Base-by-base conservation (phyloP, 148 eudicot species). In the Hydrangea macrophylla region DNA sequence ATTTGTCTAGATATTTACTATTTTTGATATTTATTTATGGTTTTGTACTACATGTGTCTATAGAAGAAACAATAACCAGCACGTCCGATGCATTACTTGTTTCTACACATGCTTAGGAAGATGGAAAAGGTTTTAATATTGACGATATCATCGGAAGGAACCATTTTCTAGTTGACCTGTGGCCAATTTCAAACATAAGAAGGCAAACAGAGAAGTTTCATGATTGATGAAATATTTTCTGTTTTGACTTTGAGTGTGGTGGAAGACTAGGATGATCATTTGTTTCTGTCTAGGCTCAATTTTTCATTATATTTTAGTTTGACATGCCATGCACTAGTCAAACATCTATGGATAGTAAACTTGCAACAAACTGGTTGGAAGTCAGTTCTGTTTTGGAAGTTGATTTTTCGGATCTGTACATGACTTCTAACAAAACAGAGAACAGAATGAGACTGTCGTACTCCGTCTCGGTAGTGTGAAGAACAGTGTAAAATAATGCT, bases 241-340 rank as follows among this genome's bases (percentile, higher is more conserved):
- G n/a, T n/a, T n/a, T n/a, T n/a, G n/a, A n/a, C n/a, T n/a, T n/a
- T n/a, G n/a, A n/a, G n/a, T n/a, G n/a, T n/a, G n/a, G n/a, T n/a
- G n/a, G n/a, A n/a, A n/a, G n/a, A n/a, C n/a, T n/a, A n/a, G n/a
- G n/a, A n/a, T n/a, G n/a, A n/a, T n/a, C n/a, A n/a, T n/a, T n/a
- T n/a, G n/a, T n/a, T n/a, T n/a, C n/a, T n/a, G n/a, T n/a, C n/a
- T n/a, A n/a, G n/a, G n/a, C n/a, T n/a, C n/a, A n/a, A n/a, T n/a
- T n/a, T n/a, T n/a, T n/a, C n/a, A n/a, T n/a, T 31, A 27, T 60
- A 31, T 35, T 60, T 7, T 60, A 60, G 48, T 60, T 60, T 36
- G 27, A n/a, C n/a, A n/a, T n/a, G n/a, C n/a, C n/a, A n/a, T n/a
- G n/a, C n/a, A n/a, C n/a, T n/a, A n/a, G n/a, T n/a, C n/a, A n/a